Base-by-base conservation (phyloP, 106 monocot genomes). In the Dendrobium officinale region DNA sequence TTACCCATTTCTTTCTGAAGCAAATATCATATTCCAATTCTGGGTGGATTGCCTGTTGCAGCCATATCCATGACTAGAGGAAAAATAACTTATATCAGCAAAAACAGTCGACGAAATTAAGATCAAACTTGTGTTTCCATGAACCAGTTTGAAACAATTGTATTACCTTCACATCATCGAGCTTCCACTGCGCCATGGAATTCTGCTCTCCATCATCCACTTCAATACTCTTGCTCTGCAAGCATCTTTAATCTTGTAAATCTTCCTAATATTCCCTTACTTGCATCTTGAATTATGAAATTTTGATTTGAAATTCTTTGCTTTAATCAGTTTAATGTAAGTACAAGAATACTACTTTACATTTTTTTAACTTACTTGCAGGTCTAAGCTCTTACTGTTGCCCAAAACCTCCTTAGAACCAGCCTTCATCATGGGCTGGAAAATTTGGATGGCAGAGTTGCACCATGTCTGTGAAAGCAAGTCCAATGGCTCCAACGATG, bases 31-130 rank as follows among this genome's bases (percentile, higher is more conserved):
- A 91, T 51, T 91, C 87, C 76, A 93, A 72, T 67, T 93, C 91
- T 11, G 93, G 93, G 80, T 93, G 91, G 47, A 93, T 89, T 80
- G 93, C 91, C 83, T 89, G 84, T 82, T 91, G 91, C 77, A 93
- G 73, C 93, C 91, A 86, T 86, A 93, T 85, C 93, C 93, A 93
- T 58, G 93, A 89, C 93, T 93, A 78, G 41, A 81, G 72, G 64
- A 51, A 75, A n/a, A 58, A 67, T 64, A 7, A 49, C 9, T 18
- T 18, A 15, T 31, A 33, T 49, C 48, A 51, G 18, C 0, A 27
- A 33, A 55, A 58, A 6, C n/a, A 2, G 5, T n/a, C 13, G 41
- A 31, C 19, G 4, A 24, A 64, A 61, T 13, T 41, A 18, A 6
- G n/a, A 26, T 58, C 15, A 79, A 9, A 20, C n/a, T 27, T 22